Evolutionary conservation across 169 alveolate genomes (phyloP), one percentile per base, ranked within the genome.

Genomic region (Cryptosporidium andersoni): DNA sequence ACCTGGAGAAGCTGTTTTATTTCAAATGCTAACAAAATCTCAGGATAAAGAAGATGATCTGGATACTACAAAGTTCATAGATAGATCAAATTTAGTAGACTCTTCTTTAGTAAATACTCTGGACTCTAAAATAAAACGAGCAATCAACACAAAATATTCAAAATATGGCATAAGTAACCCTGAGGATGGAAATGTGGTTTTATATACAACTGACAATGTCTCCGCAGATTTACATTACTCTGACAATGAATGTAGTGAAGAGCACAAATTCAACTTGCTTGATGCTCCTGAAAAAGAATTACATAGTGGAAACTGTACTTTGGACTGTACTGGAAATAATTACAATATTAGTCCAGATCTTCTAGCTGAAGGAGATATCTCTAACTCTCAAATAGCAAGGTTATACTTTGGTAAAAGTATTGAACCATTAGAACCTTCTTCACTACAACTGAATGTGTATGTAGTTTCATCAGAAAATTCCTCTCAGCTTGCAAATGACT

Each of bases 1-100:
- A 2, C 85, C 85, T 3, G 85, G 85, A 6, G 85, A 74, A 36
- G 85, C 85, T 40, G 85, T 64, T 11, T 74, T 74, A 40, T 74
- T 74, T 47, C 55, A 60, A 58, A 74, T 74, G 85, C 60, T 74
- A 12, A 58, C 85, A 12, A 74, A 74, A 58, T 58, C 60, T 36
- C 85, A 74, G 25, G 85, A 74, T 43, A 74, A 74, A 51, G 85
- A 74, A 16, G 53, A 45, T 6, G 34, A 47, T 2, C 51, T 58
- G 4, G 45, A 58, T 40, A 43, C 43, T 12, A 42, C 48, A 8
- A 68, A 68, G 45, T 49, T 49, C 39, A n/a, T 48, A 16, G 40
- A 36, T 51, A 11, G 47, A n/a, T 49, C 64, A 16, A 66, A 66
- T 25, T 66, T 64, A 2, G 82, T 58, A 48, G 64, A n/a, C 8